phyloP scores from a whole-genome alignment of 257 asterid genomes.

The Solanum medicagineum region DNA sequence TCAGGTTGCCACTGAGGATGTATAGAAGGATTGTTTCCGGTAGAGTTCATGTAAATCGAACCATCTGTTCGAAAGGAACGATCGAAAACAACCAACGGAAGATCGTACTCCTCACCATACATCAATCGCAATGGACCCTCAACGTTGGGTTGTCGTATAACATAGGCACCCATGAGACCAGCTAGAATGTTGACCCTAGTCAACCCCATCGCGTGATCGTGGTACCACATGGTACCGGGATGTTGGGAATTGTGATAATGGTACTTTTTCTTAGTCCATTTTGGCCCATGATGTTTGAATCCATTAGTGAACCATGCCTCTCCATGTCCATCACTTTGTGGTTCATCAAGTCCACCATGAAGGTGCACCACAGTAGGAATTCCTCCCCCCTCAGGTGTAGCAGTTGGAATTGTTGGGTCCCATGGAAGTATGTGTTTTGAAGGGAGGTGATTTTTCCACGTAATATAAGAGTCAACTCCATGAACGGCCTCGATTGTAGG shows the following conservation, averaged over 20 bases:
- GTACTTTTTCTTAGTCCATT: conserved; percentile 41
- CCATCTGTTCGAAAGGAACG: conserved; percentile 49
- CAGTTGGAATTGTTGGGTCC: conserved; percentile 80
- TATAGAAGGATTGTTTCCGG: conserved; percentile 56
- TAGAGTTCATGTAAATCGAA: conserved; percentile 62
- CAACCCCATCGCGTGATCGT: conserved; percentile 90
- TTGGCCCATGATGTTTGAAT: conserved; percentile 41
- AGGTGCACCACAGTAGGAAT: conserved; percentile 85
- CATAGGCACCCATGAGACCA: conserved; percentile 63
- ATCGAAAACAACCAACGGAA: conserved; percentile 51
- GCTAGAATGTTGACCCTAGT: conserved; percentile 85
- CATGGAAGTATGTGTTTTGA: conserved; percentile 73
- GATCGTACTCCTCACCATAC: conserved; percentile 36
- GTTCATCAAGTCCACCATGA: conserved; percentile 69
- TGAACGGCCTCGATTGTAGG: conserved; percentile 81
- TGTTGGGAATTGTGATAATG: conserved; percentile 63
- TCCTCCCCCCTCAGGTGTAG: conserved; percentile 54
- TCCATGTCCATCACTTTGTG: conserved; percentile 58
- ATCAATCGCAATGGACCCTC: conserved; percentile 53
- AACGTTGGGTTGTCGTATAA: conserved; percentile 37
- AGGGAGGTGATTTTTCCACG: conserved; percentile 66
- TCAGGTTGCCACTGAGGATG: conserved; percentile 96
- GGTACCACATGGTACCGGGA: conserved; percentile 88
- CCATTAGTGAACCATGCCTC: conserved; percentile 62
- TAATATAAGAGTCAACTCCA: conserved; percentile 34